phyloP scores from a whole-genome alignment of 352 stramenopile species.

The Phytopythium helicoides region DNA sequence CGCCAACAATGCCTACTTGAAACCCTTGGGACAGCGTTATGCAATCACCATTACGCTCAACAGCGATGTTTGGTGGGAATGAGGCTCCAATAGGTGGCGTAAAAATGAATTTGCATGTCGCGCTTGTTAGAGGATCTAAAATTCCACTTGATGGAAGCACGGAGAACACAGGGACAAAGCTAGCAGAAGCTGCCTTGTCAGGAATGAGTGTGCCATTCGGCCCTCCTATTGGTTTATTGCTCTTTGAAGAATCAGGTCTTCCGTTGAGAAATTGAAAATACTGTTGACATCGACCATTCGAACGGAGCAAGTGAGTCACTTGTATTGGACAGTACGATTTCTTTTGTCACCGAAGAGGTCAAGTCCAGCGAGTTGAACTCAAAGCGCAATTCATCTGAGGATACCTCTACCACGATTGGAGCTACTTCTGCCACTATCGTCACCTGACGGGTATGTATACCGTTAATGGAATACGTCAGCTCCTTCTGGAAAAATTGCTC shows the following conservation, averaged over 20 bases:
- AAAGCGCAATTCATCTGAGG: conserved; percentile 54
- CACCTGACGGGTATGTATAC: conserved; percentile 79
- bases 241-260: conserved; percentile 63
- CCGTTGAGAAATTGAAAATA: conserved; percentile 5
- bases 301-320: conserved; percentile 89
- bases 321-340: conserved; percentile 86
- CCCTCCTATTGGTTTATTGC: conserved; percentile 26
- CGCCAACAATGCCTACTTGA: conserved; percentile 52
- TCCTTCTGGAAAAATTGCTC: conserved; percentile 87
- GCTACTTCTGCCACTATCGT: conserved; percentile 86
- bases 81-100: conserved; percentile 31
- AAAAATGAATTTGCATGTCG: conserved; percentile 55
- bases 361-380: conserved; percentile 70
- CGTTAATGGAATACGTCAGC: conserved; percentile 87
- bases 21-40: conserved; percentile 31
- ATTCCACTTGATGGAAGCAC: conserved; percentile 44
- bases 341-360: conserved; percentile 41
- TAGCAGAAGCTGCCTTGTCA: not conserved
- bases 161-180: conserved; percentile 34
- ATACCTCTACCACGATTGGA: conserved; percentile 82
- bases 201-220: conserved; percentile 21
- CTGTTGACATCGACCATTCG: conserved; percentile 46
- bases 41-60: conserved; percentile 17
- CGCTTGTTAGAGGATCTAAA: conserved; percentile 25
- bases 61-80: conserved; percentile 6